Conservation (phyloP, 768 basidiomycete genomes). For the Xerocomellus chrysenteron region DNA sequence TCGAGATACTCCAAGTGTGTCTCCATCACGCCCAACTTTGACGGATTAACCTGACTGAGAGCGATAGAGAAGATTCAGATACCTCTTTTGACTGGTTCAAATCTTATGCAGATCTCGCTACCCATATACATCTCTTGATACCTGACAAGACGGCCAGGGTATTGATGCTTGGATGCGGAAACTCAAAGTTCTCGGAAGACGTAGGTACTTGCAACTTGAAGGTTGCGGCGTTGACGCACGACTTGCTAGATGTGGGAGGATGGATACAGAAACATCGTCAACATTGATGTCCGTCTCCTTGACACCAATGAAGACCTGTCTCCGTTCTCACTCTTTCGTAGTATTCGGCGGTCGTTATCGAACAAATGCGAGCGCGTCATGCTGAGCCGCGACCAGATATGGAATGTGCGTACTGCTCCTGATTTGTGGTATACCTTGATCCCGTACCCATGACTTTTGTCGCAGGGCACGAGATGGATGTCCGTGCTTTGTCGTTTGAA, state of each 20-base stretch:
- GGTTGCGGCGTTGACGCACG: not conserved
- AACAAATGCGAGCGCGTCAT: conserved; percentile 67
- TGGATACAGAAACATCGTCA: conserved; percentile 77
- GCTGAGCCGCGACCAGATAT: conserved; percentile 54
- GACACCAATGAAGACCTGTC: not conserved
- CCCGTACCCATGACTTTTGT: not conserved
- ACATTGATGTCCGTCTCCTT: conserved; percentile 59
- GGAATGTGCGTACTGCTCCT: conserved; percentile 51
- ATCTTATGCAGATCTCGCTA: conserved; percentile 69
- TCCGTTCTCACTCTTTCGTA: conserved; percentile 25
- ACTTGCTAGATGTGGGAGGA: conserved; percentile 82
- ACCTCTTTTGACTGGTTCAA: conserved; percentile 85
- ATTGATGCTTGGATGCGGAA: conserved; percentile 83
- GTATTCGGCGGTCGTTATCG: conserved; percentile 76
- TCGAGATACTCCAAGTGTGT: conserved; percentile 65
- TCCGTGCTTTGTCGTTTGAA: conserved; percentile 60
- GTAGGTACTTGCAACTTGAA: conserved; percentile 33
- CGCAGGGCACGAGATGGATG: conserved; percentile 83
- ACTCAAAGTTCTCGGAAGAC: conserved; percentile 77
- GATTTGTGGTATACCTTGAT: not conserved
- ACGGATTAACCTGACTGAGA: conserved; percentile 3
- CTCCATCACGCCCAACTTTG: not conserved
- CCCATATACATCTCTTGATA: conserved; percentile 58
- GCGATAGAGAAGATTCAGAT: conserved; percentile 54
- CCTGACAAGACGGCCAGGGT: conserved; percentile 61